A percentile compares a stretch with the other conserved stretches of the same genome.
phyloP scores from a whole-genome alignment of 495 filamentous ascomycete species.

The Stereocaulon alpinum region DNA sequence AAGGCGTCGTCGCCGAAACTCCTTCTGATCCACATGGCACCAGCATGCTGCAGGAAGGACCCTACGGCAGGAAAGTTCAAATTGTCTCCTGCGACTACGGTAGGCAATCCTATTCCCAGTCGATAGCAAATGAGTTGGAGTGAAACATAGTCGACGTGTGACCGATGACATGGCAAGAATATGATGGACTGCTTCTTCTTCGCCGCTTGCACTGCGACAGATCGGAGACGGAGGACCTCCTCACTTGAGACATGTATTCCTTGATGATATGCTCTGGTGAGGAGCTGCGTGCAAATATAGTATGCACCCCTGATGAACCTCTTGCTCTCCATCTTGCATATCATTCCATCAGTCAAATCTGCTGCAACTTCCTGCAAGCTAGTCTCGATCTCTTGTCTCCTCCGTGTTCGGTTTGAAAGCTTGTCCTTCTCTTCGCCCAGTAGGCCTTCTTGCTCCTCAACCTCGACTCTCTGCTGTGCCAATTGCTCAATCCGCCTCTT shows the following conservation, averaged over 20 bases:
- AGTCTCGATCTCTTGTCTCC: slow-evolving; percentile 51
- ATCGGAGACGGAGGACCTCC: slow-evolving; percentile 73
- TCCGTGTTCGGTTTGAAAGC: slow-evolving; percentile 41
- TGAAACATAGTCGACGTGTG: slow-evolving; percentile 91
- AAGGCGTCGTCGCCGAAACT: slow-evolving; percentile 87
- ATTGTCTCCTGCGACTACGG: slow-evolving; percentile 94
- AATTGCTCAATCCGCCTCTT: slow-evolving; percentile 64
- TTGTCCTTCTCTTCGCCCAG: slow-evolving; percentile 39
- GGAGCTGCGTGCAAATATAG: slow-evolving; percentile 75
- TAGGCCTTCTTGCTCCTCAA: slow-evolving; percentile 68
- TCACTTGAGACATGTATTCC: slow-evolving; percentile 92
- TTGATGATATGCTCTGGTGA: slow-evolving; percentile 90
- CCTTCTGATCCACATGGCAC: slow-evolving; percentile 92
- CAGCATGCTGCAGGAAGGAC: slow-evolving; percentile 84
- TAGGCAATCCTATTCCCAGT: slow-evolving; percentile 74
- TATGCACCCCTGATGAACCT: slow-evolving; percentile 85
- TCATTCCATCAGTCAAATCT: slow-evolving; percentile 84
- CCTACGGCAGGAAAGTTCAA: slow-evolving; percentile 88
- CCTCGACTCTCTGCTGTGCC: slow-evolving; percentile 56
- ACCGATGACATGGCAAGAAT: slow-evolving; percentile 88
- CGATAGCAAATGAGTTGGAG: slow-evolving; percentile 92
- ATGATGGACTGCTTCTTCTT: slow-evolving; percentile 89
- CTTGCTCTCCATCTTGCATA: slow-evolving; percentile 97
- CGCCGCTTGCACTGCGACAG: slow-evolving; percentile 69
- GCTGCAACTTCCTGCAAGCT: slow-evolving; percentile 68